Base-by-base conservation (phyloP, 805 yeast genomes). In the Cyberlindnera galapagoensis region DNA sequence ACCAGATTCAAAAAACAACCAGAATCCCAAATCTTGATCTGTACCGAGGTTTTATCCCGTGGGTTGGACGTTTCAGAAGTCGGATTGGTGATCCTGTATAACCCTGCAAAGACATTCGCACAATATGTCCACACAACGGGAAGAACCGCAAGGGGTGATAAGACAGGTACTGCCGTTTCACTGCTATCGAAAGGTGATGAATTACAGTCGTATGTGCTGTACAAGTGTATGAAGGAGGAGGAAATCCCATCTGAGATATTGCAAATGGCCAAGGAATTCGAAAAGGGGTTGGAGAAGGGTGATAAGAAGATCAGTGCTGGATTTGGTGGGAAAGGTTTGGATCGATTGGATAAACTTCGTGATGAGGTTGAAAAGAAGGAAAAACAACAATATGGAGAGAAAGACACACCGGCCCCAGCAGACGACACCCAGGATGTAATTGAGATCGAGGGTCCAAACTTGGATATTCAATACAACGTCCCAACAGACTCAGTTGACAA, bases 61-160 rank as follows among this genome's bases (percentile, higher is more conserved):
- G 98, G 98, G 0, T 62, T 92, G 16, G 97, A 92, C 57, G 96
- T 92, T n/a, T 82, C 86, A 32, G 80, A 78, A 15, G 69, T 90
- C 17, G 76, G 76, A 36, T 55, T 88, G 26, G 97, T 92, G 3
- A 63, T 92, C 6, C 83, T 92, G 59, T 83, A 70, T 47, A 87
- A 82, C 43, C 70, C 85, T 1, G 94, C 95, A 1, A 83, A 70
- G 42, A 94, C 88, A 39, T 69, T 87, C 68, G 97, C 94, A 41
- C 97, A 92, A 54, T 92, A 92, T 51, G 90, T 92, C 9, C 98
- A 92, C 59, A 70, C 97, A 7, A 95, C 88, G 1, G 98, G 98
- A 0, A 65, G 98, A 36, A 92, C 98, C 0, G 98, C 97, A 0
- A 67, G 98, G 39, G 97, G 97, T 2, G 68, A 69, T 21, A 60